Evolutionary conservation across 257 asterid species (phyloP), one percentile per base, ranked within the genome.

Genomic region (Craterostigma plantagineum): DNA sequence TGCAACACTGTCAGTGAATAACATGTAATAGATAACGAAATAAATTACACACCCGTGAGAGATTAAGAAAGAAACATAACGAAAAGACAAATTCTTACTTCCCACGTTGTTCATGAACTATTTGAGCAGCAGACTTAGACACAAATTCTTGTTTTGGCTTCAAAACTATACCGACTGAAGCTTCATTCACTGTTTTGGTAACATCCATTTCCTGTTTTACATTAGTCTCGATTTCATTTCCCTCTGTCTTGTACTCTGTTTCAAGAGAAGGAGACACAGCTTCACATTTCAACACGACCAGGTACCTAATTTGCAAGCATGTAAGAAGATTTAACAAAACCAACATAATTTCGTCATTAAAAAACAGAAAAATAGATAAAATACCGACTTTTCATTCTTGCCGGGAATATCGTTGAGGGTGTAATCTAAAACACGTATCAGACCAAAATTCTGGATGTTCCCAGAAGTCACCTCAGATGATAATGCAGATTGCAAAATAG

Each of bases 101-200:
- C 62, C 71, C 76, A 53, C 52, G 61, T 42, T 90, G 98, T 46
- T 83, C 94, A 11, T 65, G 68, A 33, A 79, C 72, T 14, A 90
- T 83, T 54, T 90, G 94, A 16, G 75, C 79, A 61, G 91, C 99
- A 49, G 99, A 90, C 66, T 79, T 77, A 15, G 84, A 7, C 23
- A 55, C 59, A 16, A 66, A 12, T 63, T 77, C 87, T 61, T 72
- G 87, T 56, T 82, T 90, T 10, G 93, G 85, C 59, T 69, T 78
- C 67, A 73, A 48, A 38, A 53, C 5, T 14, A 68, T 49, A 8
- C 73, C 74, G 45, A 36, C 7, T 23, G 30, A 23, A 18, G 34
- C 48, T 51, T 56, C 71, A 33, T 23, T 50, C 46, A 61, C 64
- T 39, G 34, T 54, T 8, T 52, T 66, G 47, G 10, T 47, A 33